Conservation (phyloP, 768 basidiomycete genomes). For the Psilocybe cubensis region DNA sequence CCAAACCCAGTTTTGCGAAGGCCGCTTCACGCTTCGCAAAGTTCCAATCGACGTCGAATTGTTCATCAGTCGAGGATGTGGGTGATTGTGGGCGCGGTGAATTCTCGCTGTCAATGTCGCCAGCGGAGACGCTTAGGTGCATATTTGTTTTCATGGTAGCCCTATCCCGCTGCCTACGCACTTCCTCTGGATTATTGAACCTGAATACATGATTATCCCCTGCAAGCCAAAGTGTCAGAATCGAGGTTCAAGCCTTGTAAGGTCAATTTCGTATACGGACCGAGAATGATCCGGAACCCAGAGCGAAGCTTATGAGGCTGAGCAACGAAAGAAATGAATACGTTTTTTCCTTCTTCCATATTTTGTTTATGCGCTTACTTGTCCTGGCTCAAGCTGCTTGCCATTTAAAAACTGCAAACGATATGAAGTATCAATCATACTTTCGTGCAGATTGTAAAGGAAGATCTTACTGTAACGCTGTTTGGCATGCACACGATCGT, state of each 20-base stretch:
- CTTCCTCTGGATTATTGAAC: slow-evolving; percentile 95
- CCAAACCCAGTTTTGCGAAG: slow-evolving; percentile 80
- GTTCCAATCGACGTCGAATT: slow-evolving; percentile 91
- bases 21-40: slow-evolving; percentile 96
- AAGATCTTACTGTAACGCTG: slow-evolving; percentile 70
- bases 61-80: slow-evolving; percentile 64
- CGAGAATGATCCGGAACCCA: slow-evolving; percentile 96
- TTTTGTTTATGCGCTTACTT: slow-evolving; percentile 50
- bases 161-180: slow-evolving; percentile 87
- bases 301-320: slow-evolving; percentile 86
- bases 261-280: too few relatives aligned
- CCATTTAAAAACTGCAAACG: slow-evolving; percentile 85
- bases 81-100: slow-evolving; percentile 83
- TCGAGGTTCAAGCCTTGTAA: too few relatives aligned
- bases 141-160: slow-evolving; percentile 74
- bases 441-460: neutral
- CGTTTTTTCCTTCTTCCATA: slow-evolving; percentile 9
- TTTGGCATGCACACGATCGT: slow-evolving; percentile 77
- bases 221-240: slow-evolving; percentile 29
- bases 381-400: slow-evolving; percentile 76
- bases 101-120: slow-evolving; percentile 63
- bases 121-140: slow-evolving; percentile 65
- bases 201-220: slow-evolving; percentile 98
- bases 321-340: slow-evolving; percentile 18
- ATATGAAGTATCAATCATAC: neutral